Evolutionary conservation across 208 protist species (phyloP).

Genomic region (Crithidia brevicula): DNA sequence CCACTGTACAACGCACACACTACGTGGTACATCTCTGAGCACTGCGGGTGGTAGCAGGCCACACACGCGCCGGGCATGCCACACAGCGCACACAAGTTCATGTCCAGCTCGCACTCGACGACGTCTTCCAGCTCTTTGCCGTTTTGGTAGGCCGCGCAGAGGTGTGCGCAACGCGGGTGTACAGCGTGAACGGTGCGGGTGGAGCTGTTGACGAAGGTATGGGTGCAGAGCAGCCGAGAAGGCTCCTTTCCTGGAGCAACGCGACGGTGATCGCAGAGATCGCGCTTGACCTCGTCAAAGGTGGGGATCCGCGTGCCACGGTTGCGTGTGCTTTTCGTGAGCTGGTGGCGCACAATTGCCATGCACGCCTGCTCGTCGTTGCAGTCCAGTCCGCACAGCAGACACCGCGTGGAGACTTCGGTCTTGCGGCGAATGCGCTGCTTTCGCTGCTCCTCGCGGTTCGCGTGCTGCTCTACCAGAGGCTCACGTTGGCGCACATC

Average conservation of each 20-base stretch:
- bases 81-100: slow-evolving; percentile 73
- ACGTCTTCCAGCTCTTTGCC: slow-evolving; percentile 80
- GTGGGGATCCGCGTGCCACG: slow-evolving; percentile 59
- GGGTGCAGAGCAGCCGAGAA: slow-evolving; percentile 56
- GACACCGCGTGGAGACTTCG: slow-evolving; percentile 62
- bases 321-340: slow-evolving; percentile 64
- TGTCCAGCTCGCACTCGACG: slow-evolving; percentile 49
- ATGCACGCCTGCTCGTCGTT: slow-evolving; percentile 44
- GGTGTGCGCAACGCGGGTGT: slow-evolving; percentile 84
- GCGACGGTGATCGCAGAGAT: slow-evolving; percentile 56
- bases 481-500: slow-evolving; percentile 66
- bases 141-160: slow-evolving; percentile 77
- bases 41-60: slow-evolving; percentile 85
- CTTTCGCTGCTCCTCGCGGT: slow-evolving; percentile 66
- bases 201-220: slow-evolving; percentile 64
- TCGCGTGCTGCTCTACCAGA: slow-evolving; percentile 61
- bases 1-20: slow-evolving; percentile 79
- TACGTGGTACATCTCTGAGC: slow-evolving; percentile 80
- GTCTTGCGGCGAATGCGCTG: slow-evolving; percentile 64
- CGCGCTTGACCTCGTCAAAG: slow-evolving; percentile 51
- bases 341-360: slow-evolving; percentile 52
- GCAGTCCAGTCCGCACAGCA: slow-evolving; percentile 80
- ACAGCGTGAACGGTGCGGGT: slow-evolving; percentile 69
- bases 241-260: slow-evolving; percentile 19
- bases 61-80: slow-evolving; percentile 73